A percentile compares a stretch with the other conserved stretches of the same genome.
Evolutionary conservation across 129 eudicot genomes (phyloP).

Genomic region (Flaveria trinervia): DNA sequence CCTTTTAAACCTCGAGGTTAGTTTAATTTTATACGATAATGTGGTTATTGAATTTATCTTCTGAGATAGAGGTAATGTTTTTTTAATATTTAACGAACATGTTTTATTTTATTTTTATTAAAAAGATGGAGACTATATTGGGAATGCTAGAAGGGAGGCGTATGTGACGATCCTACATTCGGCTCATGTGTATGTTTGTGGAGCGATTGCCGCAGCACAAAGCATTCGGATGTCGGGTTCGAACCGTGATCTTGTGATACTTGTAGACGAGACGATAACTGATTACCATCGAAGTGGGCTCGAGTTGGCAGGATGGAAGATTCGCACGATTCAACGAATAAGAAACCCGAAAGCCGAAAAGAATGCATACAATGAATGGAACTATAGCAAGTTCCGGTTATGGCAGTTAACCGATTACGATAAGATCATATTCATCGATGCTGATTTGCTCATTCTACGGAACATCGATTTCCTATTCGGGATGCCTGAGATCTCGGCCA

Average conservation of each 20-base stretch:
- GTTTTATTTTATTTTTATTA: conserved; percentile 4
- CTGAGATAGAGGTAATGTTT: not conserved
- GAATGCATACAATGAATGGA: conserved; percentile 94
- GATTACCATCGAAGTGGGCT: conserved; percentile 75
- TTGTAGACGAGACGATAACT: conserved; percentile 77
- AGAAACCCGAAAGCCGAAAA: conserved; percentile 87
- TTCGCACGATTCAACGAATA: conserved; percentile 69
- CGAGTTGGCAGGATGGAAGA: conserved; percentile 96
- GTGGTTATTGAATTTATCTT: no score
- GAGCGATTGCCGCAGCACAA: conserved; percentile 96
- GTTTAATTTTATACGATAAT: conserved; percentile 15
- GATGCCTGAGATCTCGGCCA: conserved; percentile 86
- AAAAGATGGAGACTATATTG: conserved; percentile 53
- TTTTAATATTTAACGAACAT: not conserved
- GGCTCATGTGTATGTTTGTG: conserved; percentile 83
- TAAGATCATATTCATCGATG: conserved; percentile 86
- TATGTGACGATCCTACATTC: conserved; percentile 95
- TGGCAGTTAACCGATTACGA: conserved; percentile 95
- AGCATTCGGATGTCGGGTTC: conserved; percentile 93
- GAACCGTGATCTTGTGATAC: conserved; percentile 80
- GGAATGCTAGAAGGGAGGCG: conserved; percentile 72
- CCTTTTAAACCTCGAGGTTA: conserved; percentile 75
- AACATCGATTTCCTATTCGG: conserved; percentile 81
- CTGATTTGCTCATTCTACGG: conserved; percentile 74
- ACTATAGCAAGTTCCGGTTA: conserved; percentile 93